These are phyloP conservation scores for Paramecium caudatum DNA, from an alignment of 73 alveolate genomes.

Conservation along the genomic window DNA sequence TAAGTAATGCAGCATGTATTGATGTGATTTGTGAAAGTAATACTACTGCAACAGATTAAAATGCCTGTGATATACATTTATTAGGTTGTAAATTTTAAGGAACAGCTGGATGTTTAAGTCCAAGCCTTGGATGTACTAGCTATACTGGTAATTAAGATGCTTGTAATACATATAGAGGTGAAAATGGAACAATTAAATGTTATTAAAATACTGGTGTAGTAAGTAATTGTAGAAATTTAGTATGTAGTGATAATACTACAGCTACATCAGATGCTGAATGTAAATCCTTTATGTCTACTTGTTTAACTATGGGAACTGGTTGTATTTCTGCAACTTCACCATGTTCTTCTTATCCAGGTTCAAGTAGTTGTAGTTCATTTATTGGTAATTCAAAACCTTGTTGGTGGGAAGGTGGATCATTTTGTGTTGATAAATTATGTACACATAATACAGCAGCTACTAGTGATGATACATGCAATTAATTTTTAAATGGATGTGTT, in stretches of 20 bases:
- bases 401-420: slow-evolving; percentile 39
- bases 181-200: slow-evolving; percentile 27
- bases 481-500: slow-evolving; percentile 26
- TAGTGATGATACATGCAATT: background rate
- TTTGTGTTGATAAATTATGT: slow-evolving; percentile 58
- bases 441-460: slow-evolving; percentile 15
- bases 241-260: slow-evolving; percentile 27
- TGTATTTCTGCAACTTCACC: slow-evolving; percentile 15
- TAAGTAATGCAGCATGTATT: slow-evolving; percentile 3
- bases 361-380: background rate
- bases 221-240: background rate
- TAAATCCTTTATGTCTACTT: background rate
- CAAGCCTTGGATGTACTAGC: background rate
- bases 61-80: background rate
- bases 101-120: background rate
- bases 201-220: background rate
- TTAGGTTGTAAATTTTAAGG: slow-evolving; percentile 47
- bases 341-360: slow-evolving; percentile 40
- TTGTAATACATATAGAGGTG: slow-evolving; percentile 18
- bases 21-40: slow-evolving; percentile 8
- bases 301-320: slow-evolving; percentile 62
- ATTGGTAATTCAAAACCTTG: slow-evolving; percentile 7
- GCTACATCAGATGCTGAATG: background rate
- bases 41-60: slow-evolving; percentile 1
- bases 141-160: background rate